A percentile compares a stretch with the other conserved stretches of the same genome.
Conservation (phyloP, 108 stramenopile species). For the Fragilariopsis cylindrus region DNA sequence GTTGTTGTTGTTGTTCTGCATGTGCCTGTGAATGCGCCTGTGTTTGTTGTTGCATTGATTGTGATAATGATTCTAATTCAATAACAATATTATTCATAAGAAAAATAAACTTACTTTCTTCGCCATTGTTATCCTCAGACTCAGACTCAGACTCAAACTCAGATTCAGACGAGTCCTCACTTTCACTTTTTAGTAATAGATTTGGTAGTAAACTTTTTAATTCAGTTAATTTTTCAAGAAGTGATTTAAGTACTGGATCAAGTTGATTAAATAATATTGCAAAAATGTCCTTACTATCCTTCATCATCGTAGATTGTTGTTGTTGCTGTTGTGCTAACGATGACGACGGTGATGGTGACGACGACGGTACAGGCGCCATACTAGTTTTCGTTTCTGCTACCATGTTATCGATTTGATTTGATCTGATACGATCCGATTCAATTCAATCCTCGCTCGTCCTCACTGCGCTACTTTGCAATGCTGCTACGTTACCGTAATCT, state of each 20-base stretch:
- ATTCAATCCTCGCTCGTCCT: too few species aligned
- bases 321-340: too few species aligned
- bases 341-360: too few species aligned
- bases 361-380: too few species aligned
- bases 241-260: slow-evolving; percentile 33
- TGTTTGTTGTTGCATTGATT: background rate
- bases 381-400: too few species aligned
- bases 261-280: slow-evolving; percentile 15
- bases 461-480: too few species aligned
- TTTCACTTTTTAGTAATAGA: background rate
- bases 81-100: background rate
- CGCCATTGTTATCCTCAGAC: background rate
- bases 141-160: background rate
- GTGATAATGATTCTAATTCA: slow-evolving; percentile 1
- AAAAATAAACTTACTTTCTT: background rate
- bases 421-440: too few species aligned
- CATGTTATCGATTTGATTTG: too few species aligned
- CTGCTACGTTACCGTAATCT: too few species aligned
- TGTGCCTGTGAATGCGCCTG: background rate
- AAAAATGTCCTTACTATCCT: too few species aligned
- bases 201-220: background rate
- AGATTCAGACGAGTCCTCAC: too few species aligned
- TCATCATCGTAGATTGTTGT: too few species aligned
- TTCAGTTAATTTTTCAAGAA: slow-evolving; percentile 10
- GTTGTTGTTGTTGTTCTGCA: background rate